Percentiles rank a stretch among this genome's conserved stretches.
These are phyloP conservation scores for Acer negundo DNA, from an alignment of 345 rosid genomes.

Conservation along the genomic window DNA sequence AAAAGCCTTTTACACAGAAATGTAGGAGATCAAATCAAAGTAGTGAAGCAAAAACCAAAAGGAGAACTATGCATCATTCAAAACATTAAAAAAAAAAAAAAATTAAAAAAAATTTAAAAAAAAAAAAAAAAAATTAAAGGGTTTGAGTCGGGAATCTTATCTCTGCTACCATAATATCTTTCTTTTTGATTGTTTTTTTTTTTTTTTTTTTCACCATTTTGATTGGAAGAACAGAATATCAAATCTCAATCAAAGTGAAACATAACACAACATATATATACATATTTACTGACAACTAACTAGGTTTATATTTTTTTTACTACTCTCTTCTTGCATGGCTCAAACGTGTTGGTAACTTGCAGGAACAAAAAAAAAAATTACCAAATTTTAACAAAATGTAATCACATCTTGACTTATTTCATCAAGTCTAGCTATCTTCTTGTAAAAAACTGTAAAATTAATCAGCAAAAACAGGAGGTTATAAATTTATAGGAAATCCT, in stretches of 20 bases:
- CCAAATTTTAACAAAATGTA: no score
- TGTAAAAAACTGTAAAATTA: not conserved
- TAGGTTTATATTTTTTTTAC: not conserved
- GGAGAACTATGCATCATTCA: constrained; percentile 41
- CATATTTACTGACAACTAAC: constrained; percentile 19
- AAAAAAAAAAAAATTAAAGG: constrained; percentile 17
- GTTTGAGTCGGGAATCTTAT: constrained; percentile 34
- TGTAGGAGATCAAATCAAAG: constrained; percentile 42
- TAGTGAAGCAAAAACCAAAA: constrained; percentile 24
- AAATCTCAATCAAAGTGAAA: not conserved
- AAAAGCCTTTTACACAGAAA: constrained; percentile 56
- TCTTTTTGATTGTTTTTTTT: not conserved
- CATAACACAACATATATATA: not conserved
- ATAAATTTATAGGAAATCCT: no score
- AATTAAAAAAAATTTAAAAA: constrained; percentile 7
- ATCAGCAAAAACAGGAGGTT: constrained; percentile 9
- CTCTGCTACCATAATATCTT: constrained; percentile 16
- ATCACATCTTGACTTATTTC: not conserved
- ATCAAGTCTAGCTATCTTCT: not conserved
- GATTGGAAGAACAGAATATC: constrained; percentile 14
- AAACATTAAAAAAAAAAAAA: not conserved
- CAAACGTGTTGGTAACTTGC: constrained; percentile 23
- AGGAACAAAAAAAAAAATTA: not conserved
- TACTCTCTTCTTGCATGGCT: constrained; percentile 24
- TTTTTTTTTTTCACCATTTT: constrained; percentile 10